Base-by-base conservation (phyloP, 2,329 filamentous ascomycete genomes). In the Cyphellophora europaea region DNA sequence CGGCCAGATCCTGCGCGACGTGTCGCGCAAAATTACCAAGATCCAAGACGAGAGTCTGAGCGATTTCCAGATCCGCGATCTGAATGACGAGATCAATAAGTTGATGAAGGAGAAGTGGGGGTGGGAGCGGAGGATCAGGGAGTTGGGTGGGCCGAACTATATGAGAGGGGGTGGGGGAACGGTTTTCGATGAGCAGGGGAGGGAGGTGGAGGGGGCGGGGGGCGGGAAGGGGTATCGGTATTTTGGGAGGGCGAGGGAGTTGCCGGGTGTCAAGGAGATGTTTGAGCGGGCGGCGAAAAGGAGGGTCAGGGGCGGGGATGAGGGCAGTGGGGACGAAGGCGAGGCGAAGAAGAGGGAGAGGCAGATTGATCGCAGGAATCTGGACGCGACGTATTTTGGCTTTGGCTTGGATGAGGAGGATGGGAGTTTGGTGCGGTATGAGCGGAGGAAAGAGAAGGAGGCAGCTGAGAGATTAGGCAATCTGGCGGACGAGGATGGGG, bases 81-180 rank as follows among this genome's bases (percentile, higher is more conserved):
- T 98, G 56, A 98, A 98, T 66, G 91, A 98, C 61, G 91, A 98
- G 63, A 93, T 98, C 70, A 98, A 98, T 70, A 93, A 94, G 65
- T 73, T 94, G 43, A 95, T 98, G 85, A 79, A 87, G 45, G 91
- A 98, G 67, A 98, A 98, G 63, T 87, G 93, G 72, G 88, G 93
- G 74, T 98, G 91, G 91, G 91, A 98, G 68, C 77, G 91, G 50
- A 87, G 95, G 63, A 95, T 98, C 49, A 75, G 88, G 39, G 93
- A 93, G 53, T 59, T 96, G 15, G 91, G 91, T n/a, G 91, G 91
- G 2, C 91, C 91, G 18, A 96, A 96, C 61, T 98, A 96, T 59
- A 93, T 91, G 82, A 72, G 87, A 32, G 74, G 75, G 4, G 35
- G 31, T 3, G 74, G 71, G 1, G 77, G 69, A 18, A 76, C 77